phyloP scores from a whole-genome alignment of 2,329 filamentous ascomycete species.

The Curvularia lunata region DNA sequence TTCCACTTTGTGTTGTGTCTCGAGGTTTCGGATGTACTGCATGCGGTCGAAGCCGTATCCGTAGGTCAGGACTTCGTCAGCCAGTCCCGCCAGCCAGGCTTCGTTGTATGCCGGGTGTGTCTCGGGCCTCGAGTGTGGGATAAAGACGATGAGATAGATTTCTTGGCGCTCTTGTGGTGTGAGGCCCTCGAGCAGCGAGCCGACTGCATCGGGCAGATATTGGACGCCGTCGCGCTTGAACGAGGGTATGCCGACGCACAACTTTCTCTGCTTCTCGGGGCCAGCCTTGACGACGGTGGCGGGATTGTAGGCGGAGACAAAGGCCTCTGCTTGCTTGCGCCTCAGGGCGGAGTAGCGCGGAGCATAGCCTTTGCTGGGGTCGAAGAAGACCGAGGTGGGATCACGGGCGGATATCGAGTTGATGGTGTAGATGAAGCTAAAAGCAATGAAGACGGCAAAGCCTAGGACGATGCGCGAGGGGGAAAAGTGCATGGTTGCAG shows the following conservation, averaged over 20 bases:
- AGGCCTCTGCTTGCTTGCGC: conserved; percentile 39
- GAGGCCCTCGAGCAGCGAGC: conserved; percentile 54
- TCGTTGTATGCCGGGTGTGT: conserved; percentile 51
- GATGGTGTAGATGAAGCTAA: conserved; percentile 33
- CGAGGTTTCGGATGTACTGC: conserved; percentile 45
- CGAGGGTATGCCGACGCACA: conserved; percentile 56
- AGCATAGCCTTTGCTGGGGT: conserved; percentile 39
- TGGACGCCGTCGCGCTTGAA: conserved; percentile 49
- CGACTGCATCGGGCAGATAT: conserved; percentile 53
- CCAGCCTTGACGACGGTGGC: conserved; percentile 26
- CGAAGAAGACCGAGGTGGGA: conserved; percentile 48
- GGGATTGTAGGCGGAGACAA: conserved; percentile 30
- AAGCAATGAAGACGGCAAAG: conserved; percentile 24
- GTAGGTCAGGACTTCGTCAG: conserved; percentile 54
- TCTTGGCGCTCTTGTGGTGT: conserved; percentile 50
- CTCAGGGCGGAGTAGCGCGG: conserved; percentile 43
- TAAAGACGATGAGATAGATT: conserved; percentile 53
- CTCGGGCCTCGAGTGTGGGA: conserved; percentile 53
- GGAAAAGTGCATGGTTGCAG: conserved; percentile 30
- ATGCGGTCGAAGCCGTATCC: conserved; percentile 42
- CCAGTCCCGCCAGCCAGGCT: conserved; percentile 50
- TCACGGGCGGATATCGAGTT: conserved; percentile 38
- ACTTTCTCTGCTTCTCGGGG: conserved; percentile 27
- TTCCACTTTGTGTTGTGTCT: conserved; percentile 35
- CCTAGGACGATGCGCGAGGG: conserved; percentile 29